Base-by-base conservation (phyloP, 768 basidiomycete species). In the Mycena polygramma region DNA sequence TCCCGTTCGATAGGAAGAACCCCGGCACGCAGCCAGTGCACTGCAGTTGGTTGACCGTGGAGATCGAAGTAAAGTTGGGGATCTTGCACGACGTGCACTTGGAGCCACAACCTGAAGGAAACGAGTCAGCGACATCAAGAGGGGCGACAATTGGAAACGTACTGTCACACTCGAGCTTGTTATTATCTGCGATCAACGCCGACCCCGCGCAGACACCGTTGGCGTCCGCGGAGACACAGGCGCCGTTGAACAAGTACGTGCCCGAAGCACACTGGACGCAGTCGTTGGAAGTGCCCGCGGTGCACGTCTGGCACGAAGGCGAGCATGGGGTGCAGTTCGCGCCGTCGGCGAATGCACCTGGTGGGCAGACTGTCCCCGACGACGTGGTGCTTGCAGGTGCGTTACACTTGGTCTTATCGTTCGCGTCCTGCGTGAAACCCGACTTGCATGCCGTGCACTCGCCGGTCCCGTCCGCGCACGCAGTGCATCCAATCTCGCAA, bases 21-120 rank as follows among this genome's bases (percentile, higher is more conserved):
- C 95, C 94, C 13, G 93, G 90, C 19, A 95, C 78, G 76, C 95
- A 97, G 3, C 83, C 88, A 11, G 90, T 92, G 78, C 94, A 96
- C 71, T 94, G 89, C 24, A 91, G 83, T 68, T 92, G 84, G 48
- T 85, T 80, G 48, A 90, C 82, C 0, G 89, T 90, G 10, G 94
- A 94, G 1, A 87, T 87, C 14, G 85, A 83, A 60, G 76, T 90
- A 75, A 96, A 96, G 70, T 85, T 87, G 3, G 91, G 85, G 71
- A 94, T 94, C 65, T 86, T 81, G 80, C 95, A 96, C 8, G 88
- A 84, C 1, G 90, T 91, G 77, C 94, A 96, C 73, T 91, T 92
- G 0, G 91, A 81, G 2, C 93, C 93, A 75, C 95, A 95, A 64
- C 85, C 93, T 94, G 65, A 15, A 63, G 35, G 73, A 39, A 35